phyloP scores from a whole-genome alignment of 495 filamentous ascomycete genomes.

The Penicillium turbatum region DNA sequence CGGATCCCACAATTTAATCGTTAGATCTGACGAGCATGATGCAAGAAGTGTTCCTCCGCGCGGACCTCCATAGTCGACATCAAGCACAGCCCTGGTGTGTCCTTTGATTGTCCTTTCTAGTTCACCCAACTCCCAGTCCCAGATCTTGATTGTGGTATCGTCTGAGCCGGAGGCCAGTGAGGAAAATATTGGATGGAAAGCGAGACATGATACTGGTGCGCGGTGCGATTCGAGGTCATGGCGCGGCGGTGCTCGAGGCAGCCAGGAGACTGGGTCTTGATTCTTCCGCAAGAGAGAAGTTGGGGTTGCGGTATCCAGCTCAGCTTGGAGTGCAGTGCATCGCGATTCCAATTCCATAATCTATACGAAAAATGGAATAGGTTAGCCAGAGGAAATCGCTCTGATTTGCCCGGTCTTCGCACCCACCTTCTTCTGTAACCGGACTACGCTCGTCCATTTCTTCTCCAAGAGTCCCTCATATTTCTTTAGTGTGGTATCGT shows the following conservation, averaged over 20 bases:
- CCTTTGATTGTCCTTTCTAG: conserved; percentile 89
- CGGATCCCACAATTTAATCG: conserved; percentile 96
- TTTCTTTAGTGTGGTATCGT: conserved; percentile 67
- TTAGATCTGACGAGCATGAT: conserved; percentile 84
- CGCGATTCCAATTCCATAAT: conserved; percentile 90
- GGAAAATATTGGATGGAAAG: conserved; percentile 92
- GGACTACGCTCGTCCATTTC: conserved; percentile 94
- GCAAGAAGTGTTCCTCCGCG: conserved; percentile 81
- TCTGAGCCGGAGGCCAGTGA: conserved; percentile 90
- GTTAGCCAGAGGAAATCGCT: neutral
- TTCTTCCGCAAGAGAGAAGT: conserved; percentile 73
- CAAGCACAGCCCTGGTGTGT: conserved; percentile 84
- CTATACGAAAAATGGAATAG: conserved; percentile 53
- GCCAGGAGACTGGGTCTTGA: conserved; percentile 81
- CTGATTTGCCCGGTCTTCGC: neutral
- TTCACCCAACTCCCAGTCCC: conserved; percentile 97
- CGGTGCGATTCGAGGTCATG: conserved; percentile 86
- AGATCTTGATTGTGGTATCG: conserved; percentile 92
- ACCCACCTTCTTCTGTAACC: conserved; percentile 83
- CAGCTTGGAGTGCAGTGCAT: conserved; percentile 65
- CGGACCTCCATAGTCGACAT: conserved; percentile 89
- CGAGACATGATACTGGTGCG: conserved; percentile 75
- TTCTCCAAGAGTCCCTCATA: conserved; percentile 72
- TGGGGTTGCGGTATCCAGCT: conserved; percentile 82
- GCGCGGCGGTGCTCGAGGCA: conserved; percentile 67